Evolutionary conservation across 2,329 filamentous ascomycete species (phyloP).

Genomic region (Pseudogymnoascus sp.): DNA sequence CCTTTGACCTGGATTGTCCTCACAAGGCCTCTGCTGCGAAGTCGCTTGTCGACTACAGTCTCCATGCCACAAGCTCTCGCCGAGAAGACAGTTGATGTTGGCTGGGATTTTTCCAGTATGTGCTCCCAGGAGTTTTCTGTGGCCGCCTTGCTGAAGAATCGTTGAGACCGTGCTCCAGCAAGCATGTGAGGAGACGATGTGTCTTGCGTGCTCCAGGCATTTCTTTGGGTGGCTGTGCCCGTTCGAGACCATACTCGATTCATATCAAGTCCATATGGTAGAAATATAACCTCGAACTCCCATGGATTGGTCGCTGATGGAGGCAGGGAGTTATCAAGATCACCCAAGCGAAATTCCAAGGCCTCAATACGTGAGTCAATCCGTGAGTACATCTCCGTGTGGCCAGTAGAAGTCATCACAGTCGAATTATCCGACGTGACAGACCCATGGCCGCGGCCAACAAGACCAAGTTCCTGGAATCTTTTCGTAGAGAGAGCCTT

Average conservation of each 20-base stretch:
- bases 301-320: slow-evolving; percentile 59
- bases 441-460: slow-evolving; percentile 24
- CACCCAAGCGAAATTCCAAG: slow-evolving; percentile 34
- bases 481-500: slow-evolving; percentile 30
- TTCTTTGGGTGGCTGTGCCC: neutral
- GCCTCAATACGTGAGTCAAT: slow-evolving; percentile 36
- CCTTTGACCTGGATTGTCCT: slow-evolving; percentile 53
- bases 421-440: slow-evolving; percentile 30
- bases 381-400: slow-evolving; percentile 34
- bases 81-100: slow-evolving; percentile 34
- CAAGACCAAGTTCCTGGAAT: slow-evolving; percentile 30
- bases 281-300: slow-evolving; percentile 67
- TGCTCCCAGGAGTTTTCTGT: neutral
- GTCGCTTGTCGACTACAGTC: slow-evolving; percentile 57
- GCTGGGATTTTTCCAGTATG: slow-evolving; percentile 36
- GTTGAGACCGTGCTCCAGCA: slow-evolving; percentile 16
- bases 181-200: slow-evolving; percentile 18
- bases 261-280: slow-evolving; percentile 56
- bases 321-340: slow-evolving; percentile 28
- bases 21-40: slow-evolving; percentile 66
- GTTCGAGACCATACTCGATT: slow-evolving; percentile 42
- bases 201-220: slow-evolving; percentile 24
- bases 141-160: neutral
- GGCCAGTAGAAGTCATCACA: slow-evolving; percentile 28
- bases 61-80: slow-evolving; percentile 59